phyloP scores from a whole-genome alignment of 2,329 filamentous ascomycete genomes.

The Ilyonectria robusta region DNA sequence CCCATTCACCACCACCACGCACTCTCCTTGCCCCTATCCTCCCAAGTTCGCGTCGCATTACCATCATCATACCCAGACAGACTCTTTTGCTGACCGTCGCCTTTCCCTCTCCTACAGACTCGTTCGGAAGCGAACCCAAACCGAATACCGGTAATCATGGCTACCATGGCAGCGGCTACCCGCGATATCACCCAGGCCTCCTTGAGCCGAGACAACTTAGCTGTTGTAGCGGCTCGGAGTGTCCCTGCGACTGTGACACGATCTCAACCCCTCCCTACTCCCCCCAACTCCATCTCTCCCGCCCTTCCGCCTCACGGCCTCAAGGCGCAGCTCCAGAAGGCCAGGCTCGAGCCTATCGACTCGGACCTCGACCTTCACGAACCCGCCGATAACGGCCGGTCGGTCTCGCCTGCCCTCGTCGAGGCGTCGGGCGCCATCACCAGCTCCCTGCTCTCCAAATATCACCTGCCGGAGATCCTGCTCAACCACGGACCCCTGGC shows the following conservation, averaged over 20 bases:
- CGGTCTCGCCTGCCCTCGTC: constrained; percentile 65
- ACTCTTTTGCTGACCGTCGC: constrained; percentile 36
- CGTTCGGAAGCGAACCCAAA: constrained; percentile 61
- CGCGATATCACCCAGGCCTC: constrained; percentile 76
- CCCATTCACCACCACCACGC: constrained; percentile 31
- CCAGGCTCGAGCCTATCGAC: constrained; percentile 77
- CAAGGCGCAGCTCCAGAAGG: constrained; percentile 75
- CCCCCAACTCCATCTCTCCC: constrained; percentile 95
- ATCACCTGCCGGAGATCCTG: constrained; percentile 92
- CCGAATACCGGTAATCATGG: constrained; percentile 66
- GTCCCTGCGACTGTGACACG: constrained; percentile 73
- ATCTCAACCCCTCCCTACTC: constrained; percentile 82
- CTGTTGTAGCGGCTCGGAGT: constrained; percentile 78
- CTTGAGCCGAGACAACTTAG: constrained; percentile 77
- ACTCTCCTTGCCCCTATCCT: constrained; percentile 13
- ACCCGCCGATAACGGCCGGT: constrained; percentile 51
- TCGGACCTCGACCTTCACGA: constrained; percentile 91
- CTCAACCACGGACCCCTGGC: constrained; percentile 91
- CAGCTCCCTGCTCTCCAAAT: constrained; percentile 85
- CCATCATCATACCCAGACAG: constrained; percentile 14
- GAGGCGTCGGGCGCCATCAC: constrained; percentile 89
- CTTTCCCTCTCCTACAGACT: constrained; percentile 50
- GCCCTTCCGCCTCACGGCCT: constrained; percentile 85
- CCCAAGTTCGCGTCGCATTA: constrained; percentile 32
- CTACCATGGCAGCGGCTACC: constrained; percentile 76